Evolutionary conservation across 768 basidiomycete species (phyloP), one percentile per base, ranked within the genome.

Genomic region (Phylloporus scabripes): DNA sequence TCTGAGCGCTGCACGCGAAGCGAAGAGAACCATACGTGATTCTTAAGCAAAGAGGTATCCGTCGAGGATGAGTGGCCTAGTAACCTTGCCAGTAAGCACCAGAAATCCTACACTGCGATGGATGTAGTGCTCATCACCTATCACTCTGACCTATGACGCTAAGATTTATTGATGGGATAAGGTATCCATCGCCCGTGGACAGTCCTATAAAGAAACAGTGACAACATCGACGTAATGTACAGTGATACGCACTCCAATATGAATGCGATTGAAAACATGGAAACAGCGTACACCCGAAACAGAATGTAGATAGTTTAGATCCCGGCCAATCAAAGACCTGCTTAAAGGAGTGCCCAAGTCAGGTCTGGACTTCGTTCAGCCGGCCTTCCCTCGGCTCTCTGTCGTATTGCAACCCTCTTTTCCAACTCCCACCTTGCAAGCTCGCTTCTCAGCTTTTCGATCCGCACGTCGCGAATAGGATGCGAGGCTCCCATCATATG

Each of bases 371-470:
- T 60, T 38, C 42, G 55, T 49, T 64, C 55, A 1, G 28, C 8
- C 5, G 48, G 15, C 49, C 53, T 56, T 7, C 62, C 68, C 42
- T 59, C 55, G 1, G 49, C 48, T 42, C 51, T 62, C 52, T 50
- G 54, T 38, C 38, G 56, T 21, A 52, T 41, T 0, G 60, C 65
- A 9, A 65, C 67, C 45, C 65, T 53, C 53, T 62, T 60, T 48
- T 66, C 74, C 36, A 59, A 38, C 44, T 71, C 68, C 79, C 79
- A 81, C 45, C 71, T 61, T 23, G 61, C 66, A 18, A 81, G 63
- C 60, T 81, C 79, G 24, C 60, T 42, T 48, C 67, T 65, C 10
- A 80, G 61, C 23, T 62, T 70, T 42, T 64, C 59, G 3, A 74
- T 58, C 36, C 79, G 67, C 42, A 73, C 69, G 28, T 70, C 69